Conservation (phyloP, 73 alveolate species). For the Paramecium octaurelia region DNA sequence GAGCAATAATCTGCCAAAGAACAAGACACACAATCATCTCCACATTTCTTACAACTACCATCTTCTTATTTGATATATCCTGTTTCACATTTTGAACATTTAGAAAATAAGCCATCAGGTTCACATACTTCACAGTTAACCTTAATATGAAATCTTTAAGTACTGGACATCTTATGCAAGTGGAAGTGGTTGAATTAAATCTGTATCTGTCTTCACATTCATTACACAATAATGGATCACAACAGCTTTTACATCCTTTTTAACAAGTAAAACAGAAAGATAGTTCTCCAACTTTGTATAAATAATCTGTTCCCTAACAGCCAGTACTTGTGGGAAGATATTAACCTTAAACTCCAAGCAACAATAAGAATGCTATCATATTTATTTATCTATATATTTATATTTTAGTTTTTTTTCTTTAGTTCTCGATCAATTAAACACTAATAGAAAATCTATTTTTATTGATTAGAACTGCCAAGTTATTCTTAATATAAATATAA, state of each 20-base stretch:
- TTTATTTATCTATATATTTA: background rate
- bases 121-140: constrained; percentile 12
- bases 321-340: background rate
- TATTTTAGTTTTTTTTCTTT: background rate
- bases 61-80: background rate
- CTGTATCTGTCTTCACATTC: background rate
- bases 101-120: constrained; percentile 14
- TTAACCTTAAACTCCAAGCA: background rate
- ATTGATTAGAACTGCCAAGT: background rate
- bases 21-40: constrained; percentile 2
- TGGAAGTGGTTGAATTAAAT: constrained; percentile 15
- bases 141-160: background rate
- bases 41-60: constrained; percentile 14
- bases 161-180: constrained; percentile 46
- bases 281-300: background rate
- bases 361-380: background rate
- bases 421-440: background rate
- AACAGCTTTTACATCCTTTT: constrained; percentile 34
- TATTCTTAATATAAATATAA: background rate
- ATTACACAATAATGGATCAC: constrained; percentile 28
- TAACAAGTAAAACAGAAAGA: constrained; percentile 21
- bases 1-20: background rate
- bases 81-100: background rate
- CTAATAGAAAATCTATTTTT: background rate
- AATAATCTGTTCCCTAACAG: background rate